Conservation (phyloP, 2,329 filamentous ascomycete genomes). For the Bimuria novae-zelandiae region DNA sequence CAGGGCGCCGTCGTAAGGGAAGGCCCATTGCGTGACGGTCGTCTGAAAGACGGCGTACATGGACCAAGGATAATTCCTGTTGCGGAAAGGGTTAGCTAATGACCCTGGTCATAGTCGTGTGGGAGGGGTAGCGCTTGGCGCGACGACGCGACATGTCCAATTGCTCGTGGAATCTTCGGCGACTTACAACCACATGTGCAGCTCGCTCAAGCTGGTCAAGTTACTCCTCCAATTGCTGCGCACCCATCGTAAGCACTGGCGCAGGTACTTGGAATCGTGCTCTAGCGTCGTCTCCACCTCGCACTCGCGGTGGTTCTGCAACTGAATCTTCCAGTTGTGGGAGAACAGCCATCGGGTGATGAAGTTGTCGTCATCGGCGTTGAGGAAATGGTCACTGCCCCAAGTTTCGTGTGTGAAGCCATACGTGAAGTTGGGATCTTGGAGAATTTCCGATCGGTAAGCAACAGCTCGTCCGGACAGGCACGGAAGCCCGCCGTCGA, state of each 20-base stretch:
- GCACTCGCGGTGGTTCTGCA: conserved; percentile 90
- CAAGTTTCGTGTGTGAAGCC: conserved; percentile 87
- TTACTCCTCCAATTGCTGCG: conserved; percentile 98
- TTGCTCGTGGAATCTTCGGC: conserved; percentile 18
- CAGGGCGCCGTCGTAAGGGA: conserved; percentile 69
- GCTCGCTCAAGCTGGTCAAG: conserved; percentile 84
- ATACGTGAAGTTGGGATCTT: conserved; percentile 81
- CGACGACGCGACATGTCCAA: conserved; percentile 27
- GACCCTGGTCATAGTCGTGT: conserved; percentile 20
- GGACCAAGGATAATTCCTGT: conserved; percentile 88
- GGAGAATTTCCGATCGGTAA: conserved; percentile 85
- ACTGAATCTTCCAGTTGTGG: conserved; percentile 90
- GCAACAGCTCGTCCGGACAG: conserved; percentile 93
- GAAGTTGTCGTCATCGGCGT: conserved; percentile 98
- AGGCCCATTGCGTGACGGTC: conserved; percentile 86
- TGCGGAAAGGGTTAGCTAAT: conserved; percentile 32
- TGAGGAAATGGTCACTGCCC: conserved; percentile 74
- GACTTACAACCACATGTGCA: conserved; percentile 83
- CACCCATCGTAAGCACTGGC: conserved; percentile 93
- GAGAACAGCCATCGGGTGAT: conserved; percentile 94
- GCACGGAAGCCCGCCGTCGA: conserved; percentile 95
- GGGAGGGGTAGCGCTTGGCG: conserved; percentile 39
- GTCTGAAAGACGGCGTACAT: conserved; percentile 91
- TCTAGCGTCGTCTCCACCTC: conserved; percentile 87
- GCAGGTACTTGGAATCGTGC: conserved; percentile 84